A percentile compares a stretch with the other conserved stretches of the same genome.
Evolutionary conservation across 331 rosid species (phyloP).

Genomic region (Rosa hybrid): DNA sequence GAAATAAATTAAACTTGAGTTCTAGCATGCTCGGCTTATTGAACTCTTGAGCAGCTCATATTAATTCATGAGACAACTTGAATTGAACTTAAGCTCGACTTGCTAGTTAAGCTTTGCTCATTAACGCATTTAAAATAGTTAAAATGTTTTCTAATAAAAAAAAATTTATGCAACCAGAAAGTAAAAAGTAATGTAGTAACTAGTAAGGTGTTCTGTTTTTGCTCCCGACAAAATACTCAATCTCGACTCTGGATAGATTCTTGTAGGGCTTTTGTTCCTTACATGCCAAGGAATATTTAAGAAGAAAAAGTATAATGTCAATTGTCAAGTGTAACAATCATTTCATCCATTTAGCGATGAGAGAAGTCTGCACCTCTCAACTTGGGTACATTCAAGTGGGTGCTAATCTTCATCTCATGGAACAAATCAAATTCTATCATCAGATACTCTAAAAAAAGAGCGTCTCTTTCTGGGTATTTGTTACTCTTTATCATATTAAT

Average conservation of each 20-base stretch:
- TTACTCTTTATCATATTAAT: background rate
- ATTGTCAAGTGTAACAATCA: background rate
- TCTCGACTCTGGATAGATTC: too few relatives aligned
- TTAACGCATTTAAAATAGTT: too few relatives aligned
- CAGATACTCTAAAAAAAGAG: conserved; percentile 3
- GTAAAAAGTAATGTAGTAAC: background rate
- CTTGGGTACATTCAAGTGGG: background rate
- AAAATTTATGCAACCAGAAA: background rate
- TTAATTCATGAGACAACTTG: too few relatives aligned
- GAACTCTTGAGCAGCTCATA: too few relatives aligned
- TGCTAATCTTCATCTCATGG: conserved; percentile 4
- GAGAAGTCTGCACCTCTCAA: background rate
- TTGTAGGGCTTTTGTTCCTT: too few relatives aligned
- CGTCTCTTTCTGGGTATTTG: conserved; percentile 12
- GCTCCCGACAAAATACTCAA: too few relatives aligned
- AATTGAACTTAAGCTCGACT: too few relatives aligned
- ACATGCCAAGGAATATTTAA: background rate
- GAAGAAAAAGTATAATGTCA: background rate
- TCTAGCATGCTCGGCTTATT: too few relatives aligned
- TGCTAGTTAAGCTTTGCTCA: too few relatives aligned
- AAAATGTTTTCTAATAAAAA: too few relatives aligned
- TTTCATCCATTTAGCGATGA: background rate
- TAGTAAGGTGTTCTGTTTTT: too few relatives aligned
- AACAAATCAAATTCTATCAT: background rate
- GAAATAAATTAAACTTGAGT: background rate